Base-by-base conservation (phyloP, 306 rosid species). In the Acacia acuminata region DNA sequence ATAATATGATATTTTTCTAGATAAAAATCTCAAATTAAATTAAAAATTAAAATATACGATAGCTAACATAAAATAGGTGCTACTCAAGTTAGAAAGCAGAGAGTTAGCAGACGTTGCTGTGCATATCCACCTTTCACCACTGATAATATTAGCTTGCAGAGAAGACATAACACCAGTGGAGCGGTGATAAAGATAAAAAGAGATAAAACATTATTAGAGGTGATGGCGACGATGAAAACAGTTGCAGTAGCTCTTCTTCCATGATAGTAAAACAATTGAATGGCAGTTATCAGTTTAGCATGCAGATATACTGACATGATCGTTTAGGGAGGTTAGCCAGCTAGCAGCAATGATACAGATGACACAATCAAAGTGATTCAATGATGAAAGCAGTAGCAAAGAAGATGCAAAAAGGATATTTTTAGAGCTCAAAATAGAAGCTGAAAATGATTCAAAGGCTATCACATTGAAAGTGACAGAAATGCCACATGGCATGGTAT, bases 171-270 rank as follows among this genome's bases (percentile, higher is more conserved):
- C 27, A 36, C 69, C 65, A 16, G 47, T 48, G 79, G 43, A 76
- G 76, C 40, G 73, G 63, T 36, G 14, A 48, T 24, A 14, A 58
- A 68, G 47, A 53, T 16, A 19, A 51, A 60, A 73, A 25, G 56
- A 11, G 32, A 50, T 47, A 84, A 61, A 61, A 8, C 75, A 84
- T 27, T 60, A 40, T n/a, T n/a, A n/a, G 64, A 22, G 61, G 79
- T 13, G 50, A 61, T 25, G 55, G 22, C 11, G 80, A 75, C 77
- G 65, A 65, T 43, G 38, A 25, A 43, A 72, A 69, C 79, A 79
- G 65, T 45, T 53, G 32, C 77, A 69, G 56, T 27, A 56, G 78
- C 8, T 14, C 64, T 30, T 30, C 32, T 48, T 73, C 43, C 2
- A 65, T n/a, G n/a, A 75, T 10, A 30, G 34, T 15, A 64, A 34